Conservation (phyloP, 1,284 basidiomycete species). For the Anthracocystis setariae region DNA sequence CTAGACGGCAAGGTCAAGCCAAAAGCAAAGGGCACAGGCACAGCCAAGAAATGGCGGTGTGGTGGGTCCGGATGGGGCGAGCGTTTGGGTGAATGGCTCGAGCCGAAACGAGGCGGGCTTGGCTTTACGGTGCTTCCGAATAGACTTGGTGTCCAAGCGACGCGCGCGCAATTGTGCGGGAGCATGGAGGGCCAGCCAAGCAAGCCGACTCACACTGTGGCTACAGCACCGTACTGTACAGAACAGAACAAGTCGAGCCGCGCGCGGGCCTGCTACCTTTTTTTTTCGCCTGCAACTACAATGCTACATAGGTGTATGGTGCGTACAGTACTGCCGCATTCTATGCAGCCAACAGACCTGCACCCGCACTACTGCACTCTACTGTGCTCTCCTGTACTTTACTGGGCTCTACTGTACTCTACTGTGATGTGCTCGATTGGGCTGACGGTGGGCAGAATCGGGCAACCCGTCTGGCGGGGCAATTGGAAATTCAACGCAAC, state of each 20-base stretch:
- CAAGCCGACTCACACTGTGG: too few species aligned
- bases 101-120: conserved; percentile 8
- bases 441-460: too few species aligned
- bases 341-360: not conserved
- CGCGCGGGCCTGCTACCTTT: conserved; percentile 11
- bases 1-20: not conserved
- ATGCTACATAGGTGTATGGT: not conserved
- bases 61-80: not conserved
- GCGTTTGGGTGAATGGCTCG: conserved; percentile 3
- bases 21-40: not conserved
- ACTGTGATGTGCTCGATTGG: too few species aligned
- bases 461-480: too few species aligned
- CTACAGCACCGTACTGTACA: too few species aligned
- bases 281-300: not conserved
- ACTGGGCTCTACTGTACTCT: too few species aligned
- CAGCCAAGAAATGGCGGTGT: not conserved
- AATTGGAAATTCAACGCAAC: not conserved
- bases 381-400: too few species aligned
- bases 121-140: conserved; percentile 10
- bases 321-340: not conserved
- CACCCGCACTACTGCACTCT: too few species aligned
- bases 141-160: conserved; percentile 18
- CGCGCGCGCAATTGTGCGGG: conserved; percentile 21
- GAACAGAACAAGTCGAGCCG: not conserved
- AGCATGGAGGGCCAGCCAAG: too few species aligned